A percentile compares a stretch with the other conserved stretches of the same genome.
phyloP scores from a whole-genome alignment of 306 rosid species.

The Purshia tridentata region DNA sequence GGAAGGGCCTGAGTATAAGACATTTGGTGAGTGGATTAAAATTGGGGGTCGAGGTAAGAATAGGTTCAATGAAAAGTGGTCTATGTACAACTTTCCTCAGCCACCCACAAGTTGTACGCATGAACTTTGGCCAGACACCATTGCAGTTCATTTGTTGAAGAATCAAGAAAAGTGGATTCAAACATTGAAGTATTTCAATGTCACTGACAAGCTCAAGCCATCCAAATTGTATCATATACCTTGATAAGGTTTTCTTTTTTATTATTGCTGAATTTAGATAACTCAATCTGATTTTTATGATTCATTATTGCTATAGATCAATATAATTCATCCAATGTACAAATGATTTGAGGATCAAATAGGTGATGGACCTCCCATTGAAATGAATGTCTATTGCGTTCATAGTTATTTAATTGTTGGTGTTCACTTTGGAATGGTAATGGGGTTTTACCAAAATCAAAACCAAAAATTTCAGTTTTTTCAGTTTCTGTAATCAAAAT shows the following conservation, averaged over 20 bases:
- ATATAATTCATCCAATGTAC: too few relatives aligned
- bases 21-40: slow-evolving; percentile 77
- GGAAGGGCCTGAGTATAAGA: slow-evolving; percentile 80
- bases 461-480: too few relatives aligned
- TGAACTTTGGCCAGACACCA: slow-evolving; percentile 67
- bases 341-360: background rate
- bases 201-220: slow-evolving; percentile 53
- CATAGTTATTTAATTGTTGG: background rate
- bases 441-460: too few relatives aligned
- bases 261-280: background rate
- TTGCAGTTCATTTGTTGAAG: slow-evolving; percentile 95
- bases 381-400: background rate
- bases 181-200: slow-evolving; percentile 66
- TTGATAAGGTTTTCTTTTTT: slow-evolving; percentile 18
- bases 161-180: slow-evolving; percentile 78
- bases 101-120: slow-evolving; percentile 73
- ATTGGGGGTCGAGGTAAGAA: slow-evolving; percentile 56
- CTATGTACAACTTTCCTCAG: slow-evolving; percentile 84
- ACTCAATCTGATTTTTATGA: slow-evolving; percentile 6
- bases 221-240: slow-evolving; percentile 79
- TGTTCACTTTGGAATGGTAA: too few relatives aligned
- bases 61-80: slow-evolving; percentile 85
- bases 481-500: too few relatives aligned
- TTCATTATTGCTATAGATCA: background rate
- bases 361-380: background rate